A percentile compares a stretch with the other conserved stretches of the same genome.
Conservation (phyloP, 164 flowering plant genomes). For the Litsea cubeba region DNA sequence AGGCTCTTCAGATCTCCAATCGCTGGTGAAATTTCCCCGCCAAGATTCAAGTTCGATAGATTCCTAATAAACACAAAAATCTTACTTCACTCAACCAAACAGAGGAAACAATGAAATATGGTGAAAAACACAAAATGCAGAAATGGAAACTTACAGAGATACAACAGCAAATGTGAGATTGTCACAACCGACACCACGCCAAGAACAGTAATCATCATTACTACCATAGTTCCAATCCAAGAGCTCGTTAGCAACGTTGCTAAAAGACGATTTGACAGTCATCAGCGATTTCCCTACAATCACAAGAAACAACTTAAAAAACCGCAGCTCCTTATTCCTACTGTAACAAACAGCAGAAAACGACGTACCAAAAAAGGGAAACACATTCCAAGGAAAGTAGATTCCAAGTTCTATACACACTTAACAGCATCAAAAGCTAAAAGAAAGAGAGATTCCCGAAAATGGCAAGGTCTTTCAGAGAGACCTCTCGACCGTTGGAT, state of each 20-base stretch:
- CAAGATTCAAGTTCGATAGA: slow-evolving; percentile 69
- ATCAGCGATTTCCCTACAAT: slow-evolving; percentile 64
- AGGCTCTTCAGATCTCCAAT: slow-evolving; percentile 68
- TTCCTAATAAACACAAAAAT: slow-evolving; percentile 37
- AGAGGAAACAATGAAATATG: neutral
- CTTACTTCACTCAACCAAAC: neutral
- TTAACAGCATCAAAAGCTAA: neutral
- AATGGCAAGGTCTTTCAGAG: neutral
- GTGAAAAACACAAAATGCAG: neutral
- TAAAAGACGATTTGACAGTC: slow-evolving; percentile 66
- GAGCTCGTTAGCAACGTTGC: slow-evolving; percentile 63
- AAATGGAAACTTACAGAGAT: slow-evolving; percentile 49
- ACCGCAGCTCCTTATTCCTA: neutral
- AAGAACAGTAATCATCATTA: slow-evolving; percentile 65
- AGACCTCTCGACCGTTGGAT: neutral
- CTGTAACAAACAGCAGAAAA: too few relatives aligned
- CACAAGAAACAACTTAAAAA: neutral
- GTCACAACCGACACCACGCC: slow-evolving; percentile 85
- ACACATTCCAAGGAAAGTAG: too few relatives aligned
- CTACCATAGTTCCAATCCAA: slow-evolving; percentile 74
- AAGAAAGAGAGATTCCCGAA: neutral
- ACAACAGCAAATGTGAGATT: slow-evolving; percentile 52
- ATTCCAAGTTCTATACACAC: too few relatives aligned
- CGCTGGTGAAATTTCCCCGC: slow-evolving; percentile 84
- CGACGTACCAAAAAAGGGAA: too few relatives aligned